Percentiles rank a stretch among this genome's conserved stretches.
Evolutionary conservation across 768 basidiomycete genomes (phyloP).

Genomic region (Lactarius psammicola): DNA sequence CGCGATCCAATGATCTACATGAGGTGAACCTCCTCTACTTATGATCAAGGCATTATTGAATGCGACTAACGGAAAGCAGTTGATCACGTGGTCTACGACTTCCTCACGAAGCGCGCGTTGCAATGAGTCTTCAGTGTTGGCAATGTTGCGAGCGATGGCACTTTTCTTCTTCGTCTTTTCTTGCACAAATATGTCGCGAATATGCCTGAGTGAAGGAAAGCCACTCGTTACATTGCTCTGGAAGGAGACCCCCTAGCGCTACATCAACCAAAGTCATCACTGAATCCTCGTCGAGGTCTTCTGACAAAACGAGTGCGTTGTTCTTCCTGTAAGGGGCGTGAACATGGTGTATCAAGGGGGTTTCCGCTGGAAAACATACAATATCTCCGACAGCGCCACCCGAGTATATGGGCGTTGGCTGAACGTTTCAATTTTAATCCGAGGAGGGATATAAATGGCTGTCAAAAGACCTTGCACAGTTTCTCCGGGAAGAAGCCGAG

Average conservation of each 20-base stretch:
- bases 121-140: background rate
- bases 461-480: constrained; percentile 27
- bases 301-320: background rate
- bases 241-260: background rate
- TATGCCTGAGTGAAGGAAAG: background rate
- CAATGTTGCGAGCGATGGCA: background rate
- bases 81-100: background rate
- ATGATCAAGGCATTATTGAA: background rate
- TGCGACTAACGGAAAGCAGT: background rate
- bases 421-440: background rate
- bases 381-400: background rate
- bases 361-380: background rate
- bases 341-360: background rate
- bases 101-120: background rate
- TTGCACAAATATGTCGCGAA: background rate
- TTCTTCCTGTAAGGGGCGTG: background rate
- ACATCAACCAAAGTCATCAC: background rate
- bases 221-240: background rate
- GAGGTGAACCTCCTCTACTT: background rate
- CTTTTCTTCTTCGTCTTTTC: background rate
- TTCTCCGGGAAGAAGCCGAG: constrained; percentile 21
- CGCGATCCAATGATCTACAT: background rate
- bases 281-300: background rate
- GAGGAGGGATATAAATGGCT: background rate
- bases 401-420: background rate